Percentiles rank a stretch among this genome's conserved stretches.
These are phyloP conservation scores for Passiflora organensis DNA, from an alignment of 345 rosid genomes.

Conservation along the genomic window DNA sequence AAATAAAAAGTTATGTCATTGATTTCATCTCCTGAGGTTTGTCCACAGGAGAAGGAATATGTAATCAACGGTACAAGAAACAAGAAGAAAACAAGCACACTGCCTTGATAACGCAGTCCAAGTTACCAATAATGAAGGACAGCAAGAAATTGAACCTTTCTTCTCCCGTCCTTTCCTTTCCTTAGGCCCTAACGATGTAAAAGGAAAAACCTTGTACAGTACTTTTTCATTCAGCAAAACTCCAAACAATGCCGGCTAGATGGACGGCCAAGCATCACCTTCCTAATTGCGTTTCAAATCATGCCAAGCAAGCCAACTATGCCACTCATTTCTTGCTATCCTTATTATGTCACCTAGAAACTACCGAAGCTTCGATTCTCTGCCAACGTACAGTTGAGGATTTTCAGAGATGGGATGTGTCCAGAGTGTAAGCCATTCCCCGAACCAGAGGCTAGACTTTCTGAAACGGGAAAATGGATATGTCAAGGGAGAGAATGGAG, in stretches of 20 bases:
- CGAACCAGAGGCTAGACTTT: conserved; percentile 17
- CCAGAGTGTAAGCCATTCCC: conserved; percentile 18
- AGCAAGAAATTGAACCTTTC: too few species aligned
- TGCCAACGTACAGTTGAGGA: not conserved
- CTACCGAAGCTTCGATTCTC: conserved; percentile 11
- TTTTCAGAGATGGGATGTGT: conserved; percentile 41
- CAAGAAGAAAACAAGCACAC: too few species aligned
- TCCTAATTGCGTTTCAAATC: not conserved
- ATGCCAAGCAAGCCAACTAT: not conserved
- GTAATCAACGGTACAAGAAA: too few species aligned
- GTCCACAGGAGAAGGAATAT: too few species aligned
- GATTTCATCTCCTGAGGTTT: too few species aligned
- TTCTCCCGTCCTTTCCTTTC: too few species aligned
- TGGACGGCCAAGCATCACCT: conserved; percentile 10
- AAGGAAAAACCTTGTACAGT: too few species aligned
- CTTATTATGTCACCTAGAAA: conserved; percentile 16
- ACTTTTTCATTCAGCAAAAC: conserved; percentile 15
- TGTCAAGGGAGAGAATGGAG: conserved; percentile 13
- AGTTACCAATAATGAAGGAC: conserved; percentile 13
- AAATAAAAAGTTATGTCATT: too few species aligned
- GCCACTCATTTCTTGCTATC: not conserved
- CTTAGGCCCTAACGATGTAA: not conserved
- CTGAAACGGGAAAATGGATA: conserved; percentile 27
- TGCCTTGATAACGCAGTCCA: conserved; percentile 1
- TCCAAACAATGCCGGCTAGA: conserved; percentile 37